A percentile compares a stretch with the other conserved stretches of the same genome.
Conservation (phyloP, 2,329 filamentous ascomycete species). For the Chaetomium strumarium region DNA sequence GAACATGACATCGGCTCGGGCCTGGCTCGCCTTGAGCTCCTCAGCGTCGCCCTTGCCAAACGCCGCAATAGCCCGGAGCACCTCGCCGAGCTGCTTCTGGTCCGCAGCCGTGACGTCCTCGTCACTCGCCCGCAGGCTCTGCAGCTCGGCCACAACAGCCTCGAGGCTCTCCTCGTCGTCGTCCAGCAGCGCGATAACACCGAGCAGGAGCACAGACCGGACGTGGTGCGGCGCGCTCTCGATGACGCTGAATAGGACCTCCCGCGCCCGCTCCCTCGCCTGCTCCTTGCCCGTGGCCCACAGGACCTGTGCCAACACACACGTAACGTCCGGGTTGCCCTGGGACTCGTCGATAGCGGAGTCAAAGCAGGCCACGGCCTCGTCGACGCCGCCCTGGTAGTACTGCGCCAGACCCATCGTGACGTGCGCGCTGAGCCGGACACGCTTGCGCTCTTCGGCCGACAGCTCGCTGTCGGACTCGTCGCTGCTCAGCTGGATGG, state of each 20-base stretch:
- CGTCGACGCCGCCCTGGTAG: conserved; percentile 58
- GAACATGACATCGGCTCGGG: conserved; percentile 73
- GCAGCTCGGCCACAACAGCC: conserved; percentile 73
- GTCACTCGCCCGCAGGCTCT: conserved; percentile 62
- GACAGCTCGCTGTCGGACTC: conserved; percentile 62
- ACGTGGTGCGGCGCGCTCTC: conserved; percentile 70
- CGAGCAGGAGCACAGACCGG: conserved; percentile 72
- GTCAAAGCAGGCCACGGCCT: conserved; percentile 74
- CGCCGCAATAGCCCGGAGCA: conserved; percentile 68
- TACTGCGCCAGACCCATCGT: conserved; percentile 81
- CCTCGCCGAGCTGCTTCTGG: conserved; percentile 63
- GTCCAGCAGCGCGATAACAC: conserved; percentile 77
- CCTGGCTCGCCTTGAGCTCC: conserved; percentile 54
- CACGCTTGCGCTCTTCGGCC: conserved; percentile 58
- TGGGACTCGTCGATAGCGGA: conserved; percentile 70
- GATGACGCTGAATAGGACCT: conserved; percentile 74
- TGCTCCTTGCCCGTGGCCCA: conserved; percentile 81
- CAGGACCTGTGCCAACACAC: conserved; percentile 81
- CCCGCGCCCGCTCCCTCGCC: conserved; percentile 69
- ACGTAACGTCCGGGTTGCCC: conserved; percentile 75
- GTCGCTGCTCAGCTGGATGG: conserved; percentile 71
- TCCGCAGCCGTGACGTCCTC: conserved; percentile 53
- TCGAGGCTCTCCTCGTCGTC: conserved; percentile 72
- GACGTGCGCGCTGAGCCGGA: conserved; percentile 77
- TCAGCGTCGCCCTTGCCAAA: conserved; percentile 42